These are phyloP conservation scores for Suhomyces bribrorum DNA, from an alignment of 1,139 yeast species.

Conservation along the genomic window DNA sequence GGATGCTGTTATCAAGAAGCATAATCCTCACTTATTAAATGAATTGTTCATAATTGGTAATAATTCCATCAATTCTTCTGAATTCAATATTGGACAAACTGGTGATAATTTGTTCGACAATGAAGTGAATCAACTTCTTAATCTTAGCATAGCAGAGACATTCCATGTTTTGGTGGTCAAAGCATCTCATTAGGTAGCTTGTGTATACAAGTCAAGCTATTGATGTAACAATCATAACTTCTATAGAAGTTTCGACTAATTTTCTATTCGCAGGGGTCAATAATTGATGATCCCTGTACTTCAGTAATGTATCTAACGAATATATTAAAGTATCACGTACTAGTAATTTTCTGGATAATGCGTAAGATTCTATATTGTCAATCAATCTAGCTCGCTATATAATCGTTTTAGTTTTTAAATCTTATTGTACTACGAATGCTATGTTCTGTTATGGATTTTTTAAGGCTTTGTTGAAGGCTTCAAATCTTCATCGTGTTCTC, in stretches of 20 bases:
- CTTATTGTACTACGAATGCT: neutral
- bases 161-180: slow-evolving; percentile 29
- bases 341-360: too few relatives aligned
- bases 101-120: slow-evolving; percentile 18
- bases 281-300: too few relatives aligned
- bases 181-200: too few relatives aligned
- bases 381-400: too few relatives aligned
- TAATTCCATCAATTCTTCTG: slow-evolving; percentile 13
- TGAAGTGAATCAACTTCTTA: slow-evolving; percentile 20
- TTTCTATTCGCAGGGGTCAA: too few relatives aligned
- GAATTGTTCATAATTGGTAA: slow-evolving; percentile 31
- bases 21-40: slow-evolving; percentile 15
- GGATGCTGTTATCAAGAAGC: slow-evolving; percentile 13
- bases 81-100: slow-evolving; percentile 8
- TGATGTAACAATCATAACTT: too few relatives aligned
- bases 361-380: too few relatives aligned
- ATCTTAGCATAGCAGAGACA: slow-evolving; percentile 22
- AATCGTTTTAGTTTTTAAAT: too few relatives aligned
- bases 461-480: slow-evolving; percentile 1
- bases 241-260: too few relatives aligned
- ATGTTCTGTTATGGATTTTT: neutral
- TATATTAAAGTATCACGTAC: too few relatives aligned
- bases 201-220: too few relatives aligned
- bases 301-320: too few relatives aligned
- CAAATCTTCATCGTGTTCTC: slow-evolving; percentile 31